Evolutionary conservation across 2,329 filamentous ascomycete genomes (phyloP).

Genomic region (Ilyonectria mors-panacis): DNA sequence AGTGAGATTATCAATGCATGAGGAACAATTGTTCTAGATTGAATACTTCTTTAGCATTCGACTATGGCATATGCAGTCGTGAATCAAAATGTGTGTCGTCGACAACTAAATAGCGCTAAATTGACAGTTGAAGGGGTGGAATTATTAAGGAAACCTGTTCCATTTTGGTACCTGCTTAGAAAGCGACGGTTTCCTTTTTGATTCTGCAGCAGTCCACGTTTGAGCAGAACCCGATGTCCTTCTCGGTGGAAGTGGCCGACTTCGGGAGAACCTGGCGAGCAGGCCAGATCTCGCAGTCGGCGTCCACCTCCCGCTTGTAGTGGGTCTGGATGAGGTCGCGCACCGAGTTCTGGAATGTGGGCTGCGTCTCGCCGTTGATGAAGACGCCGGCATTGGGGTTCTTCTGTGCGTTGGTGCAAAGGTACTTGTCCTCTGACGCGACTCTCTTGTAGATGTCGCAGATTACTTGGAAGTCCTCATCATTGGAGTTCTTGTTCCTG

Average conservation of each 20-base stretch:
- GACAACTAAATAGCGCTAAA: too few relatives aligned
- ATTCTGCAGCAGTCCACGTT: conserved; percentile 53
- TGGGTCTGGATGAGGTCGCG: conserved; percentile 65
- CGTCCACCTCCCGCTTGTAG: conserved; percentile 60
- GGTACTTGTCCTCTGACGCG: conserved; percentile 75
- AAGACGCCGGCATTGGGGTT: conserved; percentile 75
- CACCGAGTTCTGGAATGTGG: conserved; percentile 68
- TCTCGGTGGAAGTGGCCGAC: conserved; percentile 44
- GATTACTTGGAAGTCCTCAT: conserved; percentile 71
- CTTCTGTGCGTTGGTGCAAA: conserved; percentile 71
- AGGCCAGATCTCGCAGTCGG: conserved; percentile 66
- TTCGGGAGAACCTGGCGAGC: conserved; percentile 56
- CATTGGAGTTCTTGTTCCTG: conserved; percentile 72
- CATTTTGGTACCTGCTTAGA: conserved; percentile 20
- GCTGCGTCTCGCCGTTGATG: conserved; percentile 73
- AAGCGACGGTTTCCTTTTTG: conserved; percentile 37
- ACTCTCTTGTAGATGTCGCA: conserved; percentile 74
- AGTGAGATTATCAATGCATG: too few relatives aligned
- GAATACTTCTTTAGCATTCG: too few relatives aligned
- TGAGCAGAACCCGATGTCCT: conserved; percentile 53
- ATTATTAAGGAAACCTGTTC: too few relatives aligned
- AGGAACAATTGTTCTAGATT: too few relatives aligned
- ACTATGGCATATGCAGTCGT: too few relatives aligned
- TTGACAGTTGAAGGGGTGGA: too few relatives aligned
- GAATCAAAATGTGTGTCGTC: too few relatives aligned